Conservation (phyloP, 345 rosid species). For the Linum lewisii region DNA sequence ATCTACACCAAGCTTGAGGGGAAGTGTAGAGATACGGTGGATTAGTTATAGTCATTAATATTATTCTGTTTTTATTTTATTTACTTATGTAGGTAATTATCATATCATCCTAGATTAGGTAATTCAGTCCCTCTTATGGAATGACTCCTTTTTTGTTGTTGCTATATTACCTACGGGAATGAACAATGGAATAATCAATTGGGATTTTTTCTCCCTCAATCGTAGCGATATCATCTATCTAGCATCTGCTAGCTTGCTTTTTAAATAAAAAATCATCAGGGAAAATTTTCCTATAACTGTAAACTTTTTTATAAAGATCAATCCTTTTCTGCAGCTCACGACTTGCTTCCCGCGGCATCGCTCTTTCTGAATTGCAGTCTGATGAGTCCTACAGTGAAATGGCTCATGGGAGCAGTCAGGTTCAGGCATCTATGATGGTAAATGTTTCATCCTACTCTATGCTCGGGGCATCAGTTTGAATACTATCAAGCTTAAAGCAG, state of each 20-base stretch:
- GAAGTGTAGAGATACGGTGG: too few relatives aligned
- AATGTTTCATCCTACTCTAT: slow-evolving; percentile 35
- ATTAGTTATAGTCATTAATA: too few relatives aligned
- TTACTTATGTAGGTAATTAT: too few relatives aligned
- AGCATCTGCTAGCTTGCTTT: neutral
- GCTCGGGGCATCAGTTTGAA: slow-evolving; percentile 35
- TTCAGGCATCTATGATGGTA: slow-evolving; percentile 19
- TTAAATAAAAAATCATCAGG: neutral
- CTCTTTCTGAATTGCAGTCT: slow-evolving; percentile 46
- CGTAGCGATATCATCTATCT: neutral
- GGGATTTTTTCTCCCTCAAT: slow-evolving; percentile 46
- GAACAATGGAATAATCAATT: too few relatives aligned
- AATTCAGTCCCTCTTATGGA: too few relatives aligned
- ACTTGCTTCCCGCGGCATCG: slow-evolving; percentile 54
- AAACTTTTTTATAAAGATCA: neutral
- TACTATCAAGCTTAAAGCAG: slow-evolving; percentile 39
- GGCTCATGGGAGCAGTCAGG: slow-evolving; percentile 24
- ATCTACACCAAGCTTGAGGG: too few relatives aligned
- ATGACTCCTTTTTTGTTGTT: too few relatives aligned
- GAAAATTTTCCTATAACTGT: neutral
- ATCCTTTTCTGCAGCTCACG: slow-evolving; percentile 43
- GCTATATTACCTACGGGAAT: too few relatives aligned
- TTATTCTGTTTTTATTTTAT: too few relatives aligned
- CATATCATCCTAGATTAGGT: too few relatives aligned
- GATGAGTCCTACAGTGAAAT: slow-evolving; percentile 30